Base-by-base conservation (phyloP, 495 filamentous ascomycete genomes). In the Bacidia rubella region DNA sequence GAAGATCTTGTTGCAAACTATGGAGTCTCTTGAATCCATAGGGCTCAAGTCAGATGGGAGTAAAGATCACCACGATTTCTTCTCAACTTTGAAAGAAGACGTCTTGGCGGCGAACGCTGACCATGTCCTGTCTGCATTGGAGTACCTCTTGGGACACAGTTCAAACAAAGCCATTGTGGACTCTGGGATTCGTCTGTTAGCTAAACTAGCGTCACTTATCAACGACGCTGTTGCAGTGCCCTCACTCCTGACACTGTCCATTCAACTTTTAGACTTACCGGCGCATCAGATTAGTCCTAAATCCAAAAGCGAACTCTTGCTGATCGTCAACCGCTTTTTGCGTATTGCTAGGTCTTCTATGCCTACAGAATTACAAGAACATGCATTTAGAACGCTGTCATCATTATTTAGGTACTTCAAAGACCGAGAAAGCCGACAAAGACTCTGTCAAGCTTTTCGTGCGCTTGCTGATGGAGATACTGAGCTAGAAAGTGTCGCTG, bases 371-470 rank as follows among this genome's bases (percentile, higher is more conserved):
- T 47, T 92, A 59, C 73, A 78, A 68, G 62, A 70, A 44, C 66
- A 66, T 17, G 72, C 82, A 1, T 86, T 80, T 62, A 65, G 66
- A 38, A 86, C 81, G 0, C 65, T 87, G 2, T 78, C 80, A 11
- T 81, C 86, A 0, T 70, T 94, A 43, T 96, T 93, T 53, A 83
- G 85, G 39, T 93, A 82, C 64, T 93, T 95, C 72, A 83, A 79
- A 57, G 89, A 95, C 61, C 78, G 81, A 39, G 61, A 69, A 23
- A 90, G 85, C 60, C 74, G 92, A 51, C 70, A 80, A 53, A 72
- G 81, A 0, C 66, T 97, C 21, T 82, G 83, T 21, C 70, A 77
- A 49, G 83, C 95, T 11, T 67, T 96, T 19, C 65, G 67, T 22
- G 81, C 82, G 24, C 79, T 93, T 56, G 79, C 85, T 17, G 62